A percentile compares a stretch with the other conserved stretches of the same genome.
These are phyloP conservation scores for Saturnispora kantuleensis DNA, from an alignment of 805 yeast species.

Conservation along the genomic window DNA sequence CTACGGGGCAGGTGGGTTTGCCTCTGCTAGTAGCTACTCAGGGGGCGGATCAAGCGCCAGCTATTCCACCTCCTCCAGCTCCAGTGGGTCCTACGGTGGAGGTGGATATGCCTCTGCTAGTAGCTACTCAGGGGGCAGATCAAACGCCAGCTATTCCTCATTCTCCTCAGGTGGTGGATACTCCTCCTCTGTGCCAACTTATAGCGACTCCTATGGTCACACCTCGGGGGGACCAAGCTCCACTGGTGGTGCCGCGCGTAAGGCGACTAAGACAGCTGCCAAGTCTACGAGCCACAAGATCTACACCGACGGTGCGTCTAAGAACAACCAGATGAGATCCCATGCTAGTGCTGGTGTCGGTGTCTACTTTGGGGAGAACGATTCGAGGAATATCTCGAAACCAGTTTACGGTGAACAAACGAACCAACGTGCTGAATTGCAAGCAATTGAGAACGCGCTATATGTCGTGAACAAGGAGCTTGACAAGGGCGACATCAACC, in stretches of 20 bases:
- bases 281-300: conserved; percentile 19
- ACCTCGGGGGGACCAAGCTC: too few species aligned
- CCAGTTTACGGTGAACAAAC: conserved; percentile 51
- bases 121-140: neutral
- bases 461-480: conserved; percentile 29
- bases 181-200: neutral
- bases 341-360: conserved; percentile 58
- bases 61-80: neutral
- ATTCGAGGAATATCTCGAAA: conserved; percentile 44
- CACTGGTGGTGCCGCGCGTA: too few species aligned
- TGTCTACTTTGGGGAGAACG: conserved; percentile 52
- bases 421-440: conserved; percentile 73
- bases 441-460: conserved; percentile 55
- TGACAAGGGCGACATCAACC: conserved; percentile 11
- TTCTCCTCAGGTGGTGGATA: too few species aligned
- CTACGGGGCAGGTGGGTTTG: neutral
- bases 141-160: too few species aligned
- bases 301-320: conserved; percentile 74
- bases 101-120: neutral
- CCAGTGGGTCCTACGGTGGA: conserved; percentile 1
- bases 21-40: neutral
- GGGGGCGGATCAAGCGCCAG: neutral
- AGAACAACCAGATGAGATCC: conserved; percentile 44
- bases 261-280: too few species aligned
- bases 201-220: too few species aligned